Percentiles rank a stretch among this genome's conserved stretches.
These are phyloP conservation scores for Colletotrichum falcatum DNA, from an alignment of 2,329 filamentous ascomycete species.

Conservation along the genomic window DNA sequence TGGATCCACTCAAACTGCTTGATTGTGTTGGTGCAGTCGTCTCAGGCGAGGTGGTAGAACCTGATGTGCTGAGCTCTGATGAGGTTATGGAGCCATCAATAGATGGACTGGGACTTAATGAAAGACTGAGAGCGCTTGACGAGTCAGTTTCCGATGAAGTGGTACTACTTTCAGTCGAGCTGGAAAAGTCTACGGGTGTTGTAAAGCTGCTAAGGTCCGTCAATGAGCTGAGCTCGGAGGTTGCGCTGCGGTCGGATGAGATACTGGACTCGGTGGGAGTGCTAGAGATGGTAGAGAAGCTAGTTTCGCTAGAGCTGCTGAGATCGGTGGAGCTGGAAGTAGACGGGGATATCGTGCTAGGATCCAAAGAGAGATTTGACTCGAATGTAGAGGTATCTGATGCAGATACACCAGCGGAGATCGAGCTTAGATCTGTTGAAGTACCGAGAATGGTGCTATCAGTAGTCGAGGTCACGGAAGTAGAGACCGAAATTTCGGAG, in stretches of 20 bases:
- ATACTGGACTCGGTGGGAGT: background rate
- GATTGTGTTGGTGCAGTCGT: background rate
- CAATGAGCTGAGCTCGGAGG: background rate
- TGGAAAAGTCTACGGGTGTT: background rate
- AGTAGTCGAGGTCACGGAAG: background rate
- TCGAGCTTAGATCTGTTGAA: too few species aligned
- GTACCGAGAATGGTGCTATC: background rate
- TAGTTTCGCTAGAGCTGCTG: slow-evolving; percentile 1
- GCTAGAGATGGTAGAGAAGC: background rate
- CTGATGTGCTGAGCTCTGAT: background rate
- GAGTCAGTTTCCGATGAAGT: background rate
- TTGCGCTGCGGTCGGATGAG: background rate
- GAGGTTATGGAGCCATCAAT: too few species aligned
- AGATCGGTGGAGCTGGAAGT: background rate
- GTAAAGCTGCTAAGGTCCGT: background rate
- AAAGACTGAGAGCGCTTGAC: background rate
- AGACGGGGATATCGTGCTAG: background rate
- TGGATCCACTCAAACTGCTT: background rate
- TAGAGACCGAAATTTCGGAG: background rate
- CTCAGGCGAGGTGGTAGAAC: background rate
- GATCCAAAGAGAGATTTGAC: background rate
- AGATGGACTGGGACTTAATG: background rate
- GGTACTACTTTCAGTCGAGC: background rate
- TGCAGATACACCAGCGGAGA: too few species aligned
- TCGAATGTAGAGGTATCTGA: background rate